A percentile compares a stretch with the other conserved stretches of the same genome.
Conservation (phyloP, 345 rosid genomes). For the Salix exigua region DNA sequence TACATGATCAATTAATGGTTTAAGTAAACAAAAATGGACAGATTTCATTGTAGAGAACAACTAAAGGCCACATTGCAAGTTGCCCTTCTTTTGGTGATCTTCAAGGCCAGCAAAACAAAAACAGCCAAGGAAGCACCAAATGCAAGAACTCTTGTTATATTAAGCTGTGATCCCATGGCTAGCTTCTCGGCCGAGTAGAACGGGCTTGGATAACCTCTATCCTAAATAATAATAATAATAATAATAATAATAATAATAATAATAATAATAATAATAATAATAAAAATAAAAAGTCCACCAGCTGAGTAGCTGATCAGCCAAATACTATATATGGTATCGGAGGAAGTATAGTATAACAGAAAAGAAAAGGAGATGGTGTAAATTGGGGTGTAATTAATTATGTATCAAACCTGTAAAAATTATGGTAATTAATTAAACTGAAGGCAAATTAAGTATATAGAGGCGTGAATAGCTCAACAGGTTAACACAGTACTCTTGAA, state of each 20-base stretch:
- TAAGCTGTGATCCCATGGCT: not conserved
- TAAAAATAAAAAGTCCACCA: not conserved
- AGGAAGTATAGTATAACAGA: not conserved
- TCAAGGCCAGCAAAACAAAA: not conserved
- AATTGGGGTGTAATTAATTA: not conserved
- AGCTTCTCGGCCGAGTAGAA: not conserved
- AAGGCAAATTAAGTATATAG: not conserved
- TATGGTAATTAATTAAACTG: no score
- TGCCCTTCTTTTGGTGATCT: no score
- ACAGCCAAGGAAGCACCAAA: not conserved
- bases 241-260: not conserved
- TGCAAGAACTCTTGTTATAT: not conserved
- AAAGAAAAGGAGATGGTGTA: not conserved
- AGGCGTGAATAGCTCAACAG: not conserved
- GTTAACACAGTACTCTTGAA: not conserved
- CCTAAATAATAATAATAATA: no score
- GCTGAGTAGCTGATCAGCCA: not conserved
- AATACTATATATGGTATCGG: not conserved
- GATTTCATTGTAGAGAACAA: not conserved
- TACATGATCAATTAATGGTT: not conserved
- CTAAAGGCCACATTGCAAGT: no score
- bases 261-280: not conserved
- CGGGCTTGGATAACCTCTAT: not conserved
- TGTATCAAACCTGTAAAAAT: not conserved
- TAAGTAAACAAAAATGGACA: not conserved